Evolutionary conservation across 495 filamentous ascomycete species (phyloP).

Genomic region (Aspergillus heteromorphus): DNA sequence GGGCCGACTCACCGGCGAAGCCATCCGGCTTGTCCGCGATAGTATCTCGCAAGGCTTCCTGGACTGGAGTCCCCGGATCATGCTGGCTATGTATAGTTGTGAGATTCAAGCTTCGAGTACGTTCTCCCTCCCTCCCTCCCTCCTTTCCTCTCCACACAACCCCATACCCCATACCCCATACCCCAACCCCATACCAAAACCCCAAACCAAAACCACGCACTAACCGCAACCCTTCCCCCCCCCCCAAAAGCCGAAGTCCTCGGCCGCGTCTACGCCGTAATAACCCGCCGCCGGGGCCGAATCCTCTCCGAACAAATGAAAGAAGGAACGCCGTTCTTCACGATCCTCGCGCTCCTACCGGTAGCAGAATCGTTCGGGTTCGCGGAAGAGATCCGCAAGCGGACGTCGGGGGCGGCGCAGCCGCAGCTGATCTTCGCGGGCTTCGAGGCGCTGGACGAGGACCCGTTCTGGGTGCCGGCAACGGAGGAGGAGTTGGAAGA

Average conservation of each 20-base stretch:
- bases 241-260: slow-evolving; percentile 68
- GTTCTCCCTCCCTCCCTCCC: slow-evolving; percentile 24
- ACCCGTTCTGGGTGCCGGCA: slow-evolving; percentile 96
- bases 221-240: not conserved
- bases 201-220: too few relatives aligned
- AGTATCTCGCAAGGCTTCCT: slow-evolving; percentile 84
- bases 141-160: not conserved
- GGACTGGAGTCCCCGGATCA: slow-evolving; percentile 88
- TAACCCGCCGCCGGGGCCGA: slow-evolving; percentile 83
- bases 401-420: slow-evolving; percentile 81
- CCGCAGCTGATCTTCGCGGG: slow-evolving; percentile 92
- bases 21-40: slow-evolving; percentile 80
- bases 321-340: slow-evolving; percentile 94
- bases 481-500: slow-evolving; percentile 97
- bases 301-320: slow-evolving; percentile 89
- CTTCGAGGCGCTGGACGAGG: slow-evolving; percentile 82
- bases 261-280: slow-evolving; percentile 87
- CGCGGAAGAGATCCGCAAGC: slow-evolving; percentile 89
- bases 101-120: slow-evolving; percentile 93
- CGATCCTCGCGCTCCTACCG: slow-evolving; percentile 77
- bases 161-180: too few relatives aligned
- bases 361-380: slow-evolving; percentile 96
- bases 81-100: slow-evolving; percentile 97
- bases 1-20: slow-evolving; percentile 83
- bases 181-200: too few relatives aligned